These are phyloP conservation scores for Daldinia childiae DNA, from an alignment of 495 filamentous ascomycete genomes.

Conservation along the genomic window DNA sequence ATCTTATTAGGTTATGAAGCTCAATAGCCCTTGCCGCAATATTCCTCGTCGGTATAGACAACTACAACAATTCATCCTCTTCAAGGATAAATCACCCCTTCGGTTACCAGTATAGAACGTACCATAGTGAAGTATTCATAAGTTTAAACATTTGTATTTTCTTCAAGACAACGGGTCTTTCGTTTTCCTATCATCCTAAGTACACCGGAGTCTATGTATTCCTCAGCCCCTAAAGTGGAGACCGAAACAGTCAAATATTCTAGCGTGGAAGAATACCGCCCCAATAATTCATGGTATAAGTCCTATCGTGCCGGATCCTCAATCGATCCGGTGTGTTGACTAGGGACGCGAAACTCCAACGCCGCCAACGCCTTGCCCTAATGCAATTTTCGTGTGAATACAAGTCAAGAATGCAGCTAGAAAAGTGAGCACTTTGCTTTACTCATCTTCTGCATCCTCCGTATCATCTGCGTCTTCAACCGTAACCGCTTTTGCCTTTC, in stretches of 20 bases:
- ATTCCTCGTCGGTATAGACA: neutral
- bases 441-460: conserved; percentile 51
- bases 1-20: neutral
- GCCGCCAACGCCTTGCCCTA: conserved; percentile 49
- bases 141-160: neutral
- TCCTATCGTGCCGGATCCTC: conserved; percentile 25
- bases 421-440: conserved; percentile 11
- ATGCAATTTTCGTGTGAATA: conserved; percentile 44
- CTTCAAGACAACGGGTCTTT: conserved; percentile 3
- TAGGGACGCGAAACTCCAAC: conserved; percentile 31
- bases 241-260: conserved; percentile 19
- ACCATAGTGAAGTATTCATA: neutral
- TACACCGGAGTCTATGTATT: conserved; percentile 15
- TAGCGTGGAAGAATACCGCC: neutral
- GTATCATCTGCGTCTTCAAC: conserved; percentile 48
- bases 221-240: conserved; percentile 1
- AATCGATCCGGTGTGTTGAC: conserved; percentile 25
- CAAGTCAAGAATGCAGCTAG: conserved; percentile 19
- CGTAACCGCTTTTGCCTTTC: conserved; percentile 51
- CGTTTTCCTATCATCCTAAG: conserved; percentile 18
- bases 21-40: neutral
- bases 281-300: conserved; percentile 26
- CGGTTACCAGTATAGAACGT: neutral
- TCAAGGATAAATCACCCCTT: neutral
- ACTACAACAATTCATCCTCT: neutral